Base-by-base conservation (phyloP, 805 yeast genomes). In the Pichia thaimueangensis region DNA sequence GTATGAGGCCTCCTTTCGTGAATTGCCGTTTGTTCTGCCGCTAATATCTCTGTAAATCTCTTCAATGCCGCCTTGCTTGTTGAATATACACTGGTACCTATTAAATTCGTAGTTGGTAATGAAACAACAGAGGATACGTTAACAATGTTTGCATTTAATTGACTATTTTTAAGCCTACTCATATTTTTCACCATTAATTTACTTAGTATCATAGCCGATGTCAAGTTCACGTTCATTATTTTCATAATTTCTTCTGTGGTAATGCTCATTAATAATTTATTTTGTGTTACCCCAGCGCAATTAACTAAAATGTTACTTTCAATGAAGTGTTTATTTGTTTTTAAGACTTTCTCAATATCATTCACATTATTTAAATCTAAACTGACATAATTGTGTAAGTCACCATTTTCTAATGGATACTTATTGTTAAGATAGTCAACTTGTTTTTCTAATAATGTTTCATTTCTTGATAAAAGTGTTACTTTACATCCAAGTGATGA, bases 51-150 rank as follows among this genome's bases (percentile, higher is more conserved):
- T 0, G 87, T 73, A 51, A 86, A 77, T 3, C 82, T 82, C 37
- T 73, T 61, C 3, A 86, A 53, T 0, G 87, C 95, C 0, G 82
- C 79, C 55, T 86, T 86, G 41, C 82, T 66, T 0, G 88, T 84
- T 0, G 82, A 64, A 51, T 86, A 86, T 0, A 80, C 80, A 0
- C 77, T 48, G 0, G 87, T 71, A 1, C 94, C 94, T 7, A 44
- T 35, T 3, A 49, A 22, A 28, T 41, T 29, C 9, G 21, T 10
- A 5, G 19, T 35, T 5, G 35, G 13, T 3, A 73, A 70, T 0
- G 82, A 76, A 19, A 86, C 62, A 7, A 82, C 69, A 0, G 94
- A 84, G 2, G 91, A 74, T 1, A 86, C 60, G 44, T 56, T 52
- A 21, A 65, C 55, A 40, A 53, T 47, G 1, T 33, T 31, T 10